Evolutionary conservation across 1,284 basidiomycete genomes (phyloP), one percentile per base, ranked within the genome.

Genomic region (Cutaneotrichosporon sp.): DNA sequence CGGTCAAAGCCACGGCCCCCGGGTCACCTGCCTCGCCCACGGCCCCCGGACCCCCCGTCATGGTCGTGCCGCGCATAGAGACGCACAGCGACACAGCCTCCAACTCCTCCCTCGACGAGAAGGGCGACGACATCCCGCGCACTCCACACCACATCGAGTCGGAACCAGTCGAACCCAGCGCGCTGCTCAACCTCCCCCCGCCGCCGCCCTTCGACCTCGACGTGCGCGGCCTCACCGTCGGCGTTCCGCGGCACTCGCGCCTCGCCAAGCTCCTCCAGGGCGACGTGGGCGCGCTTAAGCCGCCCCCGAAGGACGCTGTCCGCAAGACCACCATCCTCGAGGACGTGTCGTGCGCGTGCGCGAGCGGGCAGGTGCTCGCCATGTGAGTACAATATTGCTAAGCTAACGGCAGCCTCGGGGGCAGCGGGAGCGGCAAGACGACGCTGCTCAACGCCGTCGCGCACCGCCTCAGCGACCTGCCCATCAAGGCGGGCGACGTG

Each of bases 371-470:
- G 58, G 75, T 80, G 36, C 64, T 80, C 8, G 79, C 78, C 18
- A 79, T 81, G 78, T 79, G 51, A 65, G 79, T 70, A 14, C 10
- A 4, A 27, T n/a, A 6, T 31, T 22, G 24, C 11, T 14, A 9
- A 29, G 31, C 57, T 55, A 22, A 61, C 38, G 29, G 4, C 55
- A 78, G 76, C 49, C 72, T 79, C 10, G 78, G 77, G 20, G 74
- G 75, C 4, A 78, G 74, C 6, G 79, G 80, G 10, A 75, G 73
- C 10, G 79, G 80, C 18, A 81, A 81, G 64, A 81, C 80, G 16
- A 80, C 80, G 6, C 71, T 81, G 0, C 68, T 81, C n/a, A 80
- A 81, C 54, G 72, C 78, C 2, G 73, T 81, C 16, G 79, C 79
- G 0, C 69, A 78, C 42, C 72, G 80, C 5, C 58, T 78, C 3